phyloP scores from a whole-genome alignment of 176 grass and related monocot genomes.

The Alloteropsis semialata region DNA sequence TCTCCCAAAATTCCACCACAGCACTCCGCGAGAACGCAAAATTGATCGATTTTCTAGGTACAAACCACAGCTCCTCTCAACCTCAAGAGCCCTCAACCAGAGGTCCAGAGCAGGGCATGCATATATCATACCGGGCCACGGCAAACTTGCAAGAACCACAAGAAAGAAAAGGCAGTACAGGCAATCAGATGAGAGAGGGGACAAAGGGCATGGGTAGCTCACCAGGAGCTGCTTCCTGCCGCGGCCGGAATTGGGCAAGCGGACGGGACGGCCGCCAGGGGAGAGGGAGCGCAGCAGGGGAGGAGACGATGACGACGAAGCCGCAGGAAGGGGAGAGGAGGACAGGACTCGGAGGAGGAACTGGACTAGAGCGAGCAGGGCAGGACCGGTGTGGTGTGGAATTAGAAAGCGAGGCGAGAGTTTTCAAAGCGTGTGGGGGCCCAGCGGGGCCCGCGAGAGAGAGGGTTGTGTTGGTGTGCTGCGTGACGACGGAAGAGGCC shows the following conservation, averaged over 20 bases:
- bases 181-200: neutral
- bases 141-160: neutral
- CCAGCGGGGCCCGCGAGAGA: conserved; percentile 6
- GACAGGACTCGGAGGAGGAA: neutral
- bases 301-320: neutral
- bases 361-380: neutral
- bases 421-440: conserved; percentile 30
- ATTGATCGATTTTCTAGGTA: neutral
- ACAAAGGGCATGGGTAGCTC: neutral
- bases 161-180: neutral
- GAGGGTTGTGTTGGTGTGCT: neutral
- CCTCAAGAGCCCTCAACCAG: neutral
- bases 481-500: neutral
- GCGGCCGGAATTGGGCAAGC: neutral
- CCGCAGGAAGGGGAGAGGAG: neutral
- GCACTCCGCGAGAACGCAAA: neutral
- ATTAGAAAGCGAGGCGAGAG: conserved; percentile 38
- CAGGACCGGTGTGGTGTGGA: neutral
- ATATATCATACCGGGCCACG: neutral
- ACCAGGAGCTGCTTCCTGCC: neutral
- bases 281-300: neutral
- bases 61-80: neutral
- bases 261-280: neutral
- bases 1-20: neutral
- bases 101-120: neutral